Percentiles rank a stretch among this genome's conserved stretches.
These are phyloP conservation scores for Curvularia sp. DNA, from an alignment of 2,329 filamentous ascomycete species.

Conservation along the genomic window DNA sequence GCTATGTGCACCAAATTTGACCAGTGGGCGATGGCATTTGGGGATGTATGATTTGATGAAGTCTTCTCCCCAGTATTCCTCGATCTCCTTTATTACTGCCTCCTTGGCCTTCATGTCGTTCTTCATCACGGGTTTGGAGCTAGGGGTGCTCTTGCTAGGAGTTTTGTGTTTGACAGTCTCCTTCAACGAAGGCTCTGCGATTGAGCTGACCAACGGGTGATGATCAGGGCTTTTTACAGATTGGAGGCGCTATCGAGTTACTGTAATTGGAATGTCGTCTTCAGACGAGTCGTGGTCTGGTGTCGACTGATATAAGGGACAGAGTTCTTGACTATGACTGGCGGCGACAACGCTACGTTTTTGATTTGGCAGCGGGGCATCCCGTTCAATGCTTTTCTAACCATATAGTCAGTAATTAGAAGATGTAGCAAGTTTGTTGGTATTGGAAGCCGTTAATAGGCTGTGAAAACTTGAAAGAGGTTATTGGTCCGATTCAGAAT, in stretches of 20 bases:
- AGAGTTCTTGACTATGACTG: background rate
- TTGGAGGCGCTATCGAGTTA: background rate
- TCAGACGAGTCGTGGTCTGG: background rate
- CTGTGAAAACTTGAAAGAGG: background rate
- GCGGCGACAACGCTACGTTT: background rate
- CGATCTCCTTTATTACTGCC: slow-evolving; percentile 36
- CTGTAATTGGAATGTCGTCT: slow-evolving; percentile 1
- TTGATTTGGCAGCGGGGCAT: background rate
- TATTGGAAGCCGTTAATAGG: background rate
- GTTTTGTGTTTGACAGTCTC: slow-evolving; percentile 23
- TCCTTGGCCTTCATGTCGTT: slow-evolving; percentile 38
- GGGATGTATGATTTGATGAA: slow-evolving; percentile 43
- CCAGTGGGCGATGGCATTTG: slow-evolving; percentile 38
- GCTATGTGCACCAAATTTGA: slow-evolving; percentile 27
- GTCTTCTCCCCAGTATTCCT: slow-evolving; percentile 37
- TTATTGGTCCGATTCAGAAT: background rate
- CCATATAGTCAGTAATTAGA: background rate
- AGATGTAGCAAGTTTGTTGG: background rate
- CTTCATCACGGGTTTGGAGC: slow-evolving; percentile 33
- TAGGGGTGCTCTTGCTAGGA: slow-evolving; percentile 25
- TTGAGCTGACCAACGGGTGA: background rate
- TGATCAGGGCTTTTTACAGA: background rate
- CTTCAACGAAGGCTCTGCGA: slow-evolving; percentile 10
- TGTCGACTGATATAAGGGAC: background rate
- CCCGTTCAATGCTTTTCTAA: background rate